phyloP scores from a whole-genome alignment of 345 rosid genomes.

The Microcos paniculata region DNA sequence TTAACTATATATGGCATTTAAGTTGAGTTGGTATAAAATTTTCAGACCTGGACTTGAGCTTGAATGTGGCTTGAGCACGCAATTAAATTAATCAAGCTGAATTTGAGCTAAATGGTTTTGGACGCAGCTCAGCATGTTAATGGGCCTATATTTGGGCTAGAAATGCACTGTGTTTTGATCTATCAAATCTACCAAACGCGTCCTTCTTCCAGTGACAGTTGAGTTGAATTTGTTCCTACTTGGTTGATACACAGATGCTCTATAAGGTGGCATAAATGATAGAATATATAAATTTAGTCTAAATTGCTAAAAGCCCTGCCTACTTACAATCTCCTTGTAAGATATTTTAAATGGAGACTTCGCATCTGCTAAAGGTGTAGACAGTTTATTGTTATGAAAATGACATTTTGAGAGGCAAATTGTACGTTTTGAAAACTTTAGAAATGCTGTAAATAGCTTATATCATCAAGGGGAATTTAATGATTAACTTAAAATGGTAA shows the following conservation, averaged over 20 bases:
- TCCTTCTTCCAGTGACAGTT: background rate
- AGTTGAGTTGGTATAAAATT: background rate
- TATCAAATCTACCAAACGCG: background rate
- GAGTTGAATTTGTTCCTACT: background rate
- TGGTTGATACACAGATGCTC: background rate
- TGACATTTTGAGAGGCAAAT: background rate
- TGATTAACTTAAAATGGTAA: background rate
- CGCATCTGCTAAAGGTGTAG: background rate
- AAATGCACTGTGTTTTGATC: background rate
- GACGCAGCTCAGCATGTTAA: background rate
- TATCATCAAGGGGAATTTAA: background rate
- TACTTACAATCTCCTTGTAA: background rate
- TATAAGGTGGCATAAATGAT: background rate
- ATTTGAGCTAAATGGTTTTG: background rate
- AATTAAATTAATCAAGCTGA: background rate
- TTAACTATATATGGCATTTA: background rate
- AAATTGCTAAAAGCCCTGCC: background rate
- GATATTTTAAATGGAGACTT: background rate
- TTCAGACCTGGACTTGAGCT: background rate
- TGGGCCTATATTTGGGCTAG: background rate
- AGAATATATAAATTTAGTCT: background rate
- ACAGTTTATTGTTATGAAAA: background rate
- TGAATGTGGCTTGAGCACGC: background rate
- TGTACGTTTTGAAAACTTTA: background rate
- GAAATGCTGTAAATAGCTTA: background rate